phyloP scores from a whole-genome alignment of 768 basidiomycete species.

The Calocybe cyanea region DNA sequence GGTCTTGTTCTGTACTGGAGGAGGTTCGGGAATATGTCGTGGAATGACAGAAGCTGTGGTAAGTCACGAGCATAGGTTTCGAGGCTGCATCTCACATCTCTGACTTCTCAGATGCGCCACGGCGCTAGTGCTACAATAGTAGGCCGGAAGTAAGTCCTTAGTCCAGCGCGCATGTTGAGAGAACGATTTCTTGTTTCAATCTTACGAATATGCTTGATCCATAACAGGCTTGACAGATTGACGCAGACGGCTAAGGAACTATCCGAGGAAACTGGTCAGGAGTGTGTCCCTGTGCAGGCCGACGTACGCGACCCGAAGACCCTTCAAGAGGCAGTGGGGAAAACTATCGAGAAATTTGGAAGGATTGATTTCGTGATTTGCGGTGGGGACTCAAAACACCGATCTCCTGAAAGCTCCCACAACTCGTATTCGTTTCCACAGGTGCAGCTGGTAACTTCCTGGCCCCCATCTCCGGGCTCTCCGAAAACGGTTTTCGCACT shows the following conservation, averaged over 20 bases:
- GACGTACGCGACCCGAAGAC: conserved; percentile 81
- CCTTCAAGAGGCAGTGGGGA: conserved; percentile 70
- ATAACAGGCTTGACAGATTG: conserved; percentile 64
- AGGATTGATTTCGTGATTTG: conserved; percentile 94
- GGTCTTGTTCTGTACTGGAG: conserved; percentile 88
- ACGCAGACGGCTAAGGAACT: conserved; percentile 68
- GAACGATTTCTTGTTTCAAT: conserved; percentile 1
- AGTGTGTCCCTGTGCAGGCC: conserved; percentile 68
- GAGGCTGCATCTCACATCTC: not conserved
- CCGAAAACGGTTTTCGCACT: conserved; percentile 87
- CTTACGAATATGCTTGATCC: too few species aligned
- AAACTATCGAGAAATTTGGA: conserved; percentile 74
- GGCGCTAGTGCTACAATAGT: conserved; percentile 81
- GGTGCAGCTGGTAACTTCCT: conserved; percentile 97
- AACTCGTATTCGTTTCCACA: conserved; percentile 22
- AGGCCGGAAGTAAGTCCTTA: conserved; percentile 81
- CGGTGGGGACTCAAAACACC: conserved; percentile 43
- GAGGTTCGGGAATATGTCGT: conserved; percentile 90
- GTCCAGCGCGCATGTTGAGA: not conserved
- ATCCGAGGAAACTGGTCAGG: conserved; percentile 59
- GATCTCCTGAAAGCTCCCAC: too few species aligned
- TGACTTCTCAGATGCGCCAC: conserved; percentile 61
- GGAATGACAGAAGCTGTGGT: conserved; percentile 84
- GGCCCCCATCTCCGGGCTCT: conserved; percentile 77
- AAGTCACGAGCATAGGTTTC: conserved; percentile 20